phyloP scores from a whole-genome alignment of 768 basidiomycete species.

The Stropharia rugosoannulata region DNA sequence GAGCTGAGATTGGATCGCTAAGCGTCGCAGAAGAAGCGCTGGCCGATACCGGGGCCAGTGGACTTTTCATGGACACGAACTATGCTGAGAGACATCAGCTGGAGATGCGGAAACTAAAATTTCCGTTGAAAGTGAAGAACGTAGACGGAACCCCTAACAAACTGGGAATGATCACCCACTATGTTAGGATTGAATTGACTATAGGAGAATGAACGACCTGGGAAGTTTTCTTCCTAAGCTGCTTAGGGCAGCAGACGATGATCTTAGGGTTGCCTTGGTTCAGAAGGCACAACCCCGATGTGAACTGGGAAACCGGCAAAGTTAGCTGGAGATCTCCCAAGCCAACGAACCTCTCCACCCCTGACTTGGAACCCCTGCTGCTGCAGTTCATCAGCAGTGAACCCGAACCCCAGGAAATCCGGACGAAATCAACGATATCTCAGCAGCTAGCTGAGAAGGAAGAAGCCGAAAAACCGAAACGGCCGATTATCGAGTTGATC shows the following conservation, averaged over 20 bases:
- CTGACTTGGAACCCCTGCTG: too few relatives aligned
- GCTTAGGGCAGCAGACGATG: too few relatives aligned
- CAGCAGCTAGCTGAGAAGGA: neutral
- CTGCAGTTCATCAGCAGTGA: neutral
- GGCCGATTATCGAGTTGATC: neutral
- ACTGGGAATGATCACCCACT: too few relatives aligned
- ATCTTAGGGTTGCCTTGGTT: too few relatives aligned
- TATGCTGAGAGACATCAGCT: neutral
- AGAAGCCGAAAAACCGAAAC: neutral
- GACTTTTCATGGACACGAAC: neutral
- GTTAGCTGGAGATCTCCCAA: too few relatives aligned
- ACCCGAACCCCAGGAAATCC: neutral
- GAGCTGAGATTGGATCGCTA: neutral
- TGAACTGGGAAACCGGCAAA: too few relatives aligned
- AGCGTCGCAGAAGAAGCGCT: neutral
- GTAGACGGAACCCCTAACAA: conserved; percentile 13
- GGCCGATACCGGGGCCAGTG: neutral
- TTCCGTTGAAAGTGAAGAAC: neutral
- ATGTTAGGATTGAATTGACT: too few relatives aligned
- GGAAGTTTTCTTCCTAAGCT: too few relatives aligned
- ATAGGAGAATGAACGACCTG: too few relatives aligned
- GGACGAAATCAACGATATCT: neutral
- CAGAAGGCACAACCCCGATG: too few relatives aligned
- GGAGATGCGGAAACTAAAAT: neutral
- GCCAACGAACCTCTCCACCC: too few relatives aligned